These are phyloP conservation scores for Metarhizium humberi DNA, from an alignment of 2,329 filamentous ascomycete genomes.

Conservation along the genomic window DNA sequence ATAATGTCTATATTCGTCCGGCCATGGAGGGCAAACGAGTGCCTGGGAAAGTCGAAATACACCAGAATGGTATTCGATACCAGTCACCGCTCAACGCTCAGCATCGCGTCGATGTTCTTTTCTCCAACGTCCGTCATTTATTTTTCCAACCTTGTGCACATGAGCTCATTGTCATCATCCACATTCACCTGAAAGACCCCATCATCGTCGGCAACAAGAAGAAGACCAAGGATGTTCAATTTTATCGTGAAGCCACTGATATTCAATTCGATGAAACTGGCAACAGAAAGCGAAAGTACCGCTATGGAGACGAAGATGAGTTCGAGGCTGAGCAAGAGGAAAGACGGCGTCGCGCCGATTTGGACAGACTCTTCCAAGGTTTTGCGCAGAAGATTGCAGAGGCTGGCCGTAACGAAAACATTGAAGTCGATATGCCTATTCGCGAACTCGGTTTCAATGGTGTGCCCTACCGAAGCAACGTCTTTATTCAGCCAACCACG, in stretches of 20 bases:
- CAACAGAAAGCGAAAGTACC: constrained; percentile 94
- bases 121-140: constrained; percentile 96
- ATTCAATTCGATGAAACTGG: constrained; percentile 99
- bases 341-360: constrained; percentile 76
- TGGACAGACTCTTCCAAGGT: constrained; percentile 90
- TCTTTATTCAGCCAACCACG: constrained; percentile 90
- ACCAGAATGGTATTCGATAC: constrained; percentile 98
- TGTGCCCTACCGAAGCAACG: constrained; percentile 91
- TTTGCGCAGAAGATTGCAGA: constrained; percentile 98
- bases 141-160: constrained; percentile 98
- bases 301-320: constrained; percentile 96
- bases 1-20: constrained; percentile 92
- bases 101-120: constrained; percentile 84
- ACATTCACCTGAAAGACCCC: constrained; percentile 94
- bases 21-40: constrained; percentile 96
- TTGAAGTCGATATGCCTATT: constrained; percentile 94
- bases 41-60: constrained; percentile 90
- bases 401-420: constrained; percentile 79
- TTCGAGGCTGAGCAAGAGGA: constrained; percentile 99
- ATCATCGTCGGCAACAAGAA: constrained; percentile 96
- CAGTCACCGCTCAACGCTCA: constrained; percentile 70
- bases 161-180: constrained; percentile 94
- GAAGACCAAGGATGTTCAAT: constrained; percentile 98
- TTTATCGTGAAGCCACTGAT: constrained; percentile 94
- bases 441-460: constrained; percentile 94